Conservation (phyloP, 169 alveolate species). For the Eimeria sp. region DNA sequence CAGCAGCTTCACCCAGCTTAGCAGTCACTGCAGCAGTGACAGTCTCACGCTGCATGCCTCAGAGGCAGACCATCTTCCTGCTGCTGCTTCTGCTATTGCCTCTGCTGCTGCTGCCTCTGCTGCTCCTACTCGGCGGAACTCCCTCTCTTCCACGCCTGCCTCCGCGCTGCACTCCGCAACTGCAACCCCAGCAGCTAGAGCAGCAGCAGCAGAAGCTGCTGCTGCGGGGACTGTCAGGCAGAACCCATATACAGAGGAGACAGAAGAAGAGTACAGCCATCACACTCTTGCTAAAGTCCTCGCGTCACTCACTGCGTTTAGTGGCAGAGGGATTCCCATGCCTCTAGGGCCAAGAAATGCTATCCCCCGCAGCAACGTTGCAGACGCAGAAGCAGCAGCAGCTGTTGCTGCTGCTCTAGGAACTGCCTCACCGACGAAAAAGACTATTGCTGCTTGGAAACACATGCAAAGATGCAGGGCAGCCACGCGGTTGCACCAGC, state of each 20-base stretch:
- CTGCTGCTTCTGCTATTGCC: constrained; percentile 32
- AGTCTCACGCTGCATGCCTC: constrained; percentile 11
- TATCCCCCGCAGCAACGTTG: neutral
- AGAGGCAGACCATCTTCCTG: constrained; percentile 22
- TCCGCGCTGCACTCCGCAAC: neutral
- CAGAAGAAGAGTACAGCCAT: constrained; percentile 33
- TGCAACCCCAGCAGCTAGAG: neutral
- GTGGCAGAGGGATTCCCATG: neutral
- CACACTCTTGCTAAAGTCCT: neutral
- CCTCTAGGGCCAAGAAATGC: neutral
- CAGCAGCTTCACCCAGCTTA: constrained; percentile 43
- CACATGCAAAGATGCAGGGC: constrained; percentile 41
- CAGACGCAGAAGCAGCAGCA: constrained; percentile 47
- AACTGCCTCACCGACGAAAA: constrained; percentile 30
- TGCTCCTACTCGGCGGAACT: neutral
- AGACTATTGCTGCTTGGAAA: constrained; percentile 26
- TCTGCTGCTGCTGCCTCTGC: constrained; percentile 24
- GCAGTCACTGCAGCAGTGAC: constrained; percentile 72
- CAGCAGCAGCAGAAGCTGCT: constrained; percentile 50
- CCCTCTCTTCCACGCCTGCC: constrained; percentile 19
- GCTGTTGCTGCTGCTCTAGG: neutral
- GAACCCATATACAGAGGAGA: constrained; percentile 11
- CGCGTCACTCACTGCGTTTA: neutral
- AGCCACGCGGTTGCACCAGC: constrained; percentile 39
- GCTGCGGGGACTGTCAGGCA: constrained; percentile 4